Evolutionary conservation across 768 basidiomycete genomes (phyloP).

Genomic region (Dioszegia hungarica): DNA sequence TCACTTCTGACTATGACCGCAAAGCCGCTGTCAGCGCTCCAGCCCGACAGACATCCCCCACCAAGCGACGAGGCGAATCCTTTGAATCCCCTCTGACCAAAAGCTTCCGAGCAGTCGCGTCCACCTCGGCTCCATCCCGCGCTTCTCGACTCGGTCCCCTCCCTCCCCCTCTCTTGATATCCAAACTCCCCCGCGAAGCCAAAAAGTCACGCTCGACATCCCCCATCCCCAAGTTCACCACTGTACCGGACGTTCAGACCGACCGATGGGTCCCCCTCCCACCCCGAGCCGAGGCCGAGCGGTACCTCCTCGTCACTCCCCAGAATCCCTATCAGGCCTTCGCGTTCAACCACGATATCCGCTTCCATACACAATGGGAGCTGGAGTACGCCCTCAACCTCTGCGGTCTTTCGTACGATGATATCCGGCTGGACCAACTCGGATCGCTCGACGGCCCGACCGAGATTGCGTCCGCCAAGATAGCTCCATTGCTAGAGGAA

Average conservation of each 20-base stretch:
- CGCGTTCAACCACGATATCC: slow-evolving; percentile 12
- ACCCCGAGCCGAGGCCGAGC: not conserved
- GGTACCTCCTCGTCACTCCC: slow-evolving; percentile 8
- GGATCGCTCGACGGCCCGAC: slow-evolving; percentile 4
- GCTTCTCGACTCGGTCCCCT: too few species aligned
- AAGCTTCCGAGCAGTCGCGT: not conserved
- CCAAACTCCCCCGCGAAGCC: too few species aligned
- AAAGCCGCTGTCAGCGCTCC: not conserved
- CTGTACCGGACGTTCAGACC: too few species aligned
- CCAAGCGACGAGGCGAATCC: not conserved
- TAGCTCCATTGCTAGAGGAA: slow-evolving; percentile 2
- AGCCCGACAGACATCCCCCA: not conserved
- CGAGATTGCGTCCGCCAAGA: not conserved
- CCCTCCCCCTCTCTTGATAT: too few species aligned
- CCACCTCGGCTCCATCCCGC: not conserved
- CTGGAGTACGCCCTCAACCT: slow-evolving; percentile 11
- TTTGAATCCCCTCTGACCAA: not conserved
- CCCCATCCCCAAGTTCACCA: too few species aligned
- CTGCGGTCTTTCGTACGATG: slow-evolving; percentile 12
- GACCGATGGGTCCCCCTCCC: not conserved
- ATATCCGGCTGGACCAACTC: slow-evolving; percentile 16
- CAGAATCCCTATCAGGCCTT: slow-evolving; percentile 13
- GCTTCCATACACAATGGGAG: slow-evolving; percentile 33
- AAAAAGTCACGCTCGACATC: too few species aligned
- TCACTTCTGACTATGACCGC: not conserved